Evolutionary conservation across 495 filamentous ascomycete species (phyloP), one percentile per base, ranked within the genome.

Genomic region (Aspergillus coremiiformis): DNA sequence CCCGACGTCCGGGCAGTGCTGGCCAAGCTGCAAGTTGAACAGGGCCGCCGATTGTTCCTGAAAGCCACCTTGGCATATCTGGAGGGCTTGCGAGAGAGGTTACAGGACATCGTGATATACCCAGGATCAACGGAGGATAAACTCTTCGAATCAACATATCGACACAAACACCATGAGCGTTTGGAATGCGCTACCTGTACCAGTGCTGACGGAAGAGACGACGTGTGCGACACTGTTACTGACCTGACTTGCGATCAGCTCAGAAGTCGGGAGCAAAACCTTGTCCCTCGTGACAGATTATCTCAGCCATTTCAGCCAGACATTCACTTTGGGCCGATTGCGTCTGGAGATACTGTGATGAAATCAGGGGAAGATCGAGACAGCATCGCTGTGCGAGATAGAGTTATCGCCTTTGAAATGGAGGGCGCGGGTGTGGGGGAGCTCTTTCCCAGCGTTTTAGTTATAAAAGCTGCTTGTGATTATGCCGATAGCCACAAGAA

Each of bases 261-360:
- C 27, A 1, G 27, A 9, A 9, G 27, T 30, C 27, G 7, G 8
- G 27, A 30, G 27, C 27, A 30, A 11, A 30, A 30, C 2, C 27
- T 4, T 30, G 7, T 30, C 7, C 8, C 3, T 30, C 27, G 20
- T 8, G 39, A n/a, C n/a, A n/a, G n/a, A n/a, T n/a, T n/a, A n/a
- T n/a, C n/a, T n/a, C n/a, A n/a, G n/a, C n/a, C n/a, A n/a, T n/a
- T n/a, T n/a, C n/a, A n/a, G n/a, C n/a, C n/a, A n/a, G n/a, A n/a
- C 39, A 10, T 42, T 4, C 17, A 69, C 49, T 72, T 67, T 47
- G 69, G 71, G 5, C 53, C 46, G 9, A 68, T 74, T 41, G 71
- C 69, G 21, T 70, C 64, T 10, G 68, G 66, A 10, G 72, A 73
- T 41, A 51, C 8, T 9, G 27, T 30, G 3, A 30, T 30, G 8